A percentile compares a stretch with the other conserved stretches of the same genome.
Conservation (phyloP, 148 eudicot species). For the Rheum nobile region DNA sequence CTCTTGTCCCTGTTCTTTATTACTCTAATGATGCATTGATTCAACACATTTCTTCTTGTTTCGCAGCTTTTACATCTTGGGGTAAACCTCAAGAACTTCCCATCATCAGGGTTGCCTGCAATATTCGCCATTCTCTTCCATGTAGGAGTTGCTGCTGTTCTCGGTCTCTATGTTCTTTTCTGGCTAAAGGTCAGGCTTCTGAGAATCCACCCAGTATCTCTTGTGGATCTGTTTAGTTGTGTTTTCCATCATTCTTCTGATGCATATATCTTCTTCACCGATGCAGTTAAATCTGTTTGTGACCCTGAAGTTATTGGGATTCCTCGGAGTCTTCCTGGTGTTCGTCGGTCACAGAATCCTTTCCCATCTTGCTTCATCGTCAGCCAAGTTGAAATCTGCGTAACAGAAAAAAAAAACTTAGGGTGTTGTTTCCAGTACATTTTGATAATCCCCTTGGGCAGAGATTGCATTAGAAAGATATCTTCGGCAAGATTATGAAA, state of each 20-base stretch:
- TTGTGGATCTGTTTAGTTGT: not conserved
- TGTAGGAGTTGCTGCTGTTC: constrained; percentile 69
- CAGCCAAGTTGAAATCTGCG: constrained; percentile 61
- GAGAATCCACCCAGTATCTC: not conserved
- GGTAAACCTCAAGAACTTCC: constrained; percentile 75
- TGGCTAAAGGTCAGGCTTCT: constrained; percentile 71
- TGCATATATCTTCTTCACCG: not conserved
- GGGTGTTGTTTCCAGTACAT: not conserved
- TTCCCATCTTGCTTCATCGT: constrained; percentile 65
- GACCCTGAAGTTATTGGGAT: constrained; percentile 64
- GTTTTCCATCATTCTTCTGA: not conserved
- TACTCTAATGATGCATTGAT: not conserved
- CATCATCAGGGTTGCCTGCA: constrained; percentile 51
- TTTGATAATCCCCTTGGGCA: no score
- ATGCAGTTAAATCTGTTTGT: constrained; percentile 80
- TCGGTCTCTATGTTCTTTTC: constrained; percentile 59
- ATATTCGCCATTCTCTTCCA: constrained; percentile 70
- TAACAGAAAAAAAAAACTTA: not conserved
- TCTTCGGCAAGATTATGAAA: not conserved
- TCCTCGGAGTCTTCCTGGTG: constrained; percentile 66
- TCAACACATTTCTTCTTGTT: constrained; percentile 1
- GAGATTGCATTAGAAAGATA: no score
- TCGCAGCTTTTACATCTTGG: constrained; percentile 59
- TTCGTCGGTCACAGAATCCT: constrained; percentile 76
- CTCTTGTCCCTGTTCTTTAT: not conserved